Conservation (phyloP, 768 basidiomycete species). For the Leccinum barrowsii region DNA sequence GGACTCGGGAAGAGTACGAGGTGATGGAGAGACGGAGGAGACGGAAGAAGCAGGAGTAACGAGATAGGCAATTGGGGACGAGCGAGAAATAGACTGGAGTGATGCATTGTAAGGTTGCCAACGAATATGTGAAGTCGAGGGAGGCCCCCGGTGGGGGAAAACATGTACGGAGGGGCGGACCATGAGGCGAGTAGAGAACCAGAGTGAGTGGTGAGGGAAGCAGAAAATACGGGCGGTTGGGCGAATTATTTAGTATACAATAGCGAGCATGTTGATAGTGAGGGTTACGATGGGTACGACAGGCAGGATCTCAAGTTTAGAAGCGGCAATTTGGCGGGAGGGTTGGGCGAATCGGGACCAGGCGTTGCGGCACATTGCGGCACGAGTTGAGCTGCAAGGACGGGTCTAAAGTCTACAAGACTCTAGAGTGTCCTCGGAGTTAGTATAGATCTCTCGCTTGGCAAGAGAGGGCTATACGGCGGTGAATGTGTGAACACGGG, state of each 20-base stretch:
- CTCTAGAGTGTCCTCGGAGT: slow-evolving; percentile 41
- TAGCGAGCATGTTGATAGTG: slow-evolving; percentile 34
- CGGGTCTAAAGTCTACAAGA: slow-evolving; percentile 35
- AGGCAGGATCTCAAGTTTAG: slow-evolving; percentile 13
- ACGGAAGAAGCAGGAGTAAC: slow-evolving; percentile 59
- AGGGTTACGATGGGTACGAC: slow-evolving; percentile 15
- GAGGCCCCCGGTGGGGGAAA: slow-evolving; percentile 69
- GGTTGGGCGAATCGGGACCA: slow-evolving; percentile 25
- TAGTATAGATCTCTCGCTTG: slow-evolving; percentile 19
- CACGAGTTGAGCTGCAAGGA: slow-evolving; percentile 23
- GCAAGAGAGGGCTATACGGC: slow-evolving; percentile 23
- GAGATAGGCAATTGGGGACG: slow-evolving; percentile 41
- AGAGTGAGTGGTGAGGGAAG: slow-evolving; percentile 1
- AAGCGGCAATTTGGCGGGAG: slow-evolving; percentile 16
- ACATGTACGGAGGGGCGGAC: slow-evolving; percentile 41
- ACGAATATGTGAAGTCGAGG: slow-evolving; percentile 60
- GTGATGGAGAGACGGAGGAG: slow-evolving; percentile 43
- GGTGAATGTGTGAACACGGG: background rate
- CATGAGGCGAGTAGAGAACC: slow-evolving; percentile 20
- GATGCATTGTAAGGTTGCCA: slow-evolving; percentile 76
- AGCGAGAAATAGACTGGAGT: slow-evolving; percentile 34
- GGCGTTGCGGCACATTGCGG: slow-evolving; percentile 40
- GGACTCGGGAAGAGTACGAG: slow-evolving; percentile 36
- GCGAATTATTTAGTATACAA: slow-evolving; percentile 34
- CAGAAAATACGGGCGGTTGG: slow-evolving; percentile 13